Percentiles rank a stretch among this genome's conserved stretches.
These are phyloP conservation scores for Fusarium sp. DNA, from an alignment of 2,329 filamentous ascomycete species.

Conservation along the genomic window DNA sequence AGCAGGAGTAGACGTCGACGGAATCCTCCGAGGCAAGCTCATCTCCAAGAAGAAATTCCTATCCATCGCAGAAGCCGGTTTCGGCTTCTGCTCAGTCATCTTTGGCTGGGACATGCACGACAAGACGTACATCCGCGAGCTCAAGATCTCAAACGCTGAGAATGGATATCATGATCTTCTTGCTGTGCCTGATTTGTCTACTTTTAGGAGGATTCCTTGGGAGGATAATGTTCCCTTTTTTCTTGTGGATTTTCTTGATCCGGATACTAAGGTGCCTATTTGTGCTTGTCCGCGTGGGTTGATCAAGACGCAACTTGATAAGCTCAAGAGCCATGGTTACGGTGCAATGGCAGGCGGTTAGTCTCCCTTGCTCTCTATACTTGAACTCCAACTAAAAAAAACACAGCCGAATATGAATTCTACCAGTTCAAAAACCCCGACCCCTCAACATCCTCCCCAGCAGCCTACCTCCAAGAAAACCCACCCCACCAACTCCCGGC, in stretches of 20 bases:
- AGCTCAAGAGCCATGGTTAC: conserved; percentile 76
- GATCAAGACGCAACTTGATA: conserved; percentile 75
- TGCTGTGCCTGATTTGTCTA: conserved; percentile 81
- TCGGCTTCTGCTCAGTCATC: conserved; percentile 94
- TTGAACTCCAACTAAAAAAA: conserved; percentile 1
- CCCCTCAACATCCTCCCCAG: conserved; percentile 71
- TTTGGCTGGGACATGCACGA: conserved; percentile 99
- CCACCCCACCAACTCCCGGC: conserved; percentile 79
- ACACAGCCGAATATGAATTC: conserved; percentile 91
- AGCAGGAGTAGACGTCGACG: conserved; percentile 88
- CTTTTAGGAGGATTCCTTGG: conserved; percentile 89
- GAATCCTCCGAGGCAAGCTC: conserved; percentile 88
- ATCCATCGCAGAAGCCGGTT: conserved; percentile 82
- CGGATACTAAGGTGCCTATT: conserved; percentile 78
- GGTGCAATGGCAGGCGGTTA: conserved; percentile 90
- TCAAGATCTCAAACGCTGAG: conserved; percentile 88
- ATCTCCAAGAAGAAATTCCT: conserved; percentile 95
- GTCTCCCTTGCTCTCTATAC: conserved; percentile 51
- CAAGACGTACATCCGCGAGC: conserved; percentile 85
- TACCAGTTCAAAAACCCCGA: conserved; percentile 85
- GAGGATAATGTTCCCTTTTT: conserved; percentile 89
- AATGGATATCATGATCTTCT: conserved; percentile 91
- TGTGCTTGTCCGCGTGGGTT: conserved; percentile 85
- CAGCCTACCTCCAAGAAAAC: conserved; percentile 79
- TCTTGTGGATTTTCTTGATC: conserved; percentile 84